Evolutionary conservation across 2,329 filamentous ascomycete species (phyloP).

Genomic region (Alternaria triticina): DNA sequence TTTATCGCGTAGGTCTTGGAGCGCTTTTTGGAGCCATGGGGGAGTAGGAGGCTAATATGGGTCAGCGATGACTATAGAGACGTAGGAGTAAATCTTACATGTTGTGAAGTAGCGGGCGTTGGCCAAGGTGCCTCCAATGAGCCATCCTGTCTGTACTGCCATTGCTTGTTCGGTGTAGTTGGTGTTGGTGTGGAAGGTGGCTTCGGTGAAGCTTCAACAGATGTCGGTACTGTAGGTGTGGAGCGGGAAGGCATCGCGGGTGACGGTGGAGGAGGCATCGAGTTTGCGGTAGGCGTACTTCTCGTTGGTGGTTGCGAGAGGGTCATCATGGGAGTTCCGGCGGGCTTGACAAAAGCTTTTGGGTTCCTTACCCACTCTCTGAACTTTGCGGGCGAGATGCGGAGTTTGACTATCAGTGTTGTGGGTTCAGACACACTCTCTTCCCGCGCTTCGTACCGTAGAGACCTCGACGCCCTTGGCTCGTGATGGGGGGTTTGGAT

Average conservation of each 20-base stretch:
- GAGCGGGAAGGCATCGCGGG: constrained; percentile 50
- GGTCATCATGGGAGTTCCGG: constrained; percentile 53
- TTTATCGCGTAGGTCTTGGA: constrained; percentile 70
- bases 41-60: constrained; percentile 76
- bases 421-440: constrained; percentile 73
- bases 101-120: constrained; percentile 63
- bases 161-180: constrained; percentile 39
- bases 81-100: constrained; percentile 60
- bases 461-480: constrained; percentile 68
- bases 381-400: constrained; percentile 74
- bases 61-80: constrained; percentile 18
- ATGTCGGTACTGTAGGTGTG: constrained; percentile 29
- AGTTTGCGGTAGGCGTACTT: constrained; percentile 58
- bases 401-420: constrained; percentile 73
- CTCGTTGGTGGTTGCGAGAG: constrained; percentile 56
- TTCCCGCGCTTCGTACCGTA: constrained; percentile 72
- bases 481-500: constrained; percentile 66
- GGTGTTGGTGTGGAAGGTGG: constrained; percentile 48
- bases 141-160: constrained; percentile 55
- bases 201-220: constrained; percentile 39
- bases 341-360: constrained; percentile 52
- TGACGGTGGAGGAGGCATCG: constrained; percentile 63
- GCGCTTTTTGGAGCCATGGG: constrained; percentile 79
- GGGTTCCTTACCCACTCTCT: constrained; percentile 68
- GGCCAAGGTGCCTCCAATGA: constrained; percentile 70